Percentiles rank a stretch among this genome's conserved stretches.
phyloP scores from a whole-genome alignment of 192 early-diverging fungal species.

The Mycoemilia scoparia region DNA sequence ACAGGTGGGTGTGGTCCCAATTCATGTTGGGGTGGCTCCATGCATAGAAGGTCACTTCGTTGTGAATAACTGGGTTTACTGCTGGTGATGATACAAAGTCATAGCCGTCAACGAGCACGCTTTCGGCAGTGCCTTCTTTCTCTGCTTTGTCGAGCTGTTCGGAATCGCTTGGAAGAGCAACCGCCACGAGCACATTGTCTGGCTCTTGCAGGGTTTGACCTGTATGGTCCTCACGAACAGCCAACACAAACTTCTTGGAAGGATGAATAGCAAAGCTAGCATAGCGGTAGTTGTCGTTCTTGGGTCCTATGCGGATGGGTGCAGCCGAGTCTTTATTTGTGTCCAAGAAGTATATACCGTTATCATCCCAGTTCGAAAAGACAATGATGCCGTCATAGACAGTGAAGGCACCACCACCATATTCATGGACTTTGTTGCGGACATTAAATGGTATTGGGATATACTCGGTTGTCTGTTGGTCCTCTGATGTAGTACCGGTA shows the following conservation, averaged over 20 bases:
- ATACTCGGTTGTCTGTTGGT: slow-evolving; percentile 13
- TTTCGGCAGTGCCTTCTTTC: slow-evolving; percentile 17
- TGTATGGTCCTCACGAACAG: slow-evolving; percentile 51
- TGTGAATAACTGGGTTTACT: slow-evolving; percentile 23
- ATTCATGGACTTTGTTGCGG: slow-evolving; percentile 56
- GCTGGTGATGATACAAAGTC: slow-evolving; percentile 54
- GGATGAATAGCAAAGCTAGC: slow-evolving; percentile 44
- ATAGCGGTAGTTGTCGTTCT: slow-evolving; percentile 34
- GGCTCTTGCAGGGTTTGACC: slow-evolving; percentile 23
- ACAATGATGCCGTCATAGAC: slow-evolving; percentile 34
- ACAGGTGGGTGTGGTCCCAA: slow-evolving; percentile 51
- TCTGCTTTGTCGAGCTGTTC: too few relatives aligned
- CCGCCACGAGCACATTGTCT: slow-evolving; percentile 34
- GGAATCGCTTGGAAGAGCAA: slow-evolving; percentile 18
- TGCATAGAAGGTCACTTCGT: slow-evolving; percentile 37
- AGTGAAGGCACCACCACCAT: slow-evolving; percentile 46
- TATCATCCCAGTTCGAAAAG: slow-evolving; percentile 40
- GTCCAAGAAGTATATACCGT: slow-evolving; percentile 34
- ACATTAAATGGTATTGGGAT: slow-evolving; percentile 35
- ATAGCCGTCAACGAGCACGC: slow-evolving; percentile 28
- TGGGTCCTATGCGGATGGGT: slow-evolving; percentile 21
- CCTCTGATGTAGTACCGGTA: slow-evolving; percentile 12
- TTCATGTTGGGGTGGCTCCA: slow-evolving; percentile 68
- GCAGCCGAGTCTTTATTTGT: slow-evolving; percentile 3
- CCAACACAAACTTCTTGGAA: slow-evolving; percentile 32